These are phyloP conservation scores for Erythrobasidium hasegawianum DNA, from an alignment of 1,284 basidiomycete genomes.

Conservation along the genomic window DNA sequence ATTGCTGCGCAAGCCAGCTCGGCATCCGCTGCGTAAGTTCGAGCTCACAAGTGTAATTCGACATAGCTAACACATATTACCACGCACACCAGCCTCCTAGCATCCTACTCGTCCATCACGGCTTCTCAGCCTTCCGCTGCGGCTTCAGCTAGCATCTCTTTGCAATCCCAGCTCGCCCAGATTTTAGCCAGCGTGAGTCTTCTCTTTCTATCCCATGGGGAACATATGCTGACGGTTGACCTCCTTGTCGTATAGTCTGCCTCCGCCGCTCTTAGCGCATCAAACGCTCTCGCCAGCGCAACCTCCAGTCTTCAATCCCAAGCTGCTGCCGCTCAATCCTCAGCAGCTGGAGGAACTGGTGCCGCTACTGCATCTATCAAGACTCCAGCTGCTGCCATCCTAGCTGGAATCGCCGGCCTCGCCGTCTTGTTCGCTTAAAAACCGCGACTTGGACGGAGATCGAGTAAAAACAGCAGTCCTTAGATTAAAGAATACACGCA, in stretches of 20 bases:
- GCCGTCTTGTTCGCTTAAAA: constrained; percentile 2
- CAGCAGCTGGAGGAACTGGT: constrained; percentile 9
- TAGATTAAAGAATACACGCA: too few species aligned
- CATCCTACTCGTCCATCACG: not conserved
- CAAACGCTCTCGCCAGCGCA: constrained; percentile 6
- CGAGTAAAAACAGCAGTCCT: too few species aligned
- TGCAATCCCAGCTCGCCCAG: not conserved
- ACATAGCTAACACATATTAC: too few species aligned
- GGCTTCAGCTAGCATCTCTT: not conserved
- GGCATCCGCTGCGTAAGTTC: too few species aligned
- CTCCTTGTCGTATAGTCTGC: not conserved
- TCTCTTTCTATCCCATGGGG: not conserved
- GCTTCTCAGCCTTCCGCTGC: not conserved
- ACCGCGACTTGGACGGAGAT: too few species aligned
- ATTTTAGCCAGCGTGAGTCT: not conserved
- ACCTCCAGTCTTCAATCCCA: not conserved
- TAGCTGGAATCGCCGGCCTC: constrained; percentile 12
- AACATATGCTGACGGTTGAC: not conserved
- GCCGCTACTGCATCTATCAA: constrained; percentile 12
- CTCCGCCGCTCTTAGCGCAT: constrained; percentile 5
- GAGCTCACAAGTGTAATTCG: too few species aligned
- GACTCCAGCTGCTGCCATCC: constrained; percentile 10
- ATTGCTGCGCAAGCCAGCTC: too few species aligned
- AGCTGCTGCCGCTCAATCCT: constrained; percentile 1
- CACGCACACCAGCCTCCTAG: not conserved